Evolutionary conservation across 805 yeast species (phyloP), one percentile per base, ranked within the genome.

Genomic region (Metschnikowia dekortorum): DNA sequence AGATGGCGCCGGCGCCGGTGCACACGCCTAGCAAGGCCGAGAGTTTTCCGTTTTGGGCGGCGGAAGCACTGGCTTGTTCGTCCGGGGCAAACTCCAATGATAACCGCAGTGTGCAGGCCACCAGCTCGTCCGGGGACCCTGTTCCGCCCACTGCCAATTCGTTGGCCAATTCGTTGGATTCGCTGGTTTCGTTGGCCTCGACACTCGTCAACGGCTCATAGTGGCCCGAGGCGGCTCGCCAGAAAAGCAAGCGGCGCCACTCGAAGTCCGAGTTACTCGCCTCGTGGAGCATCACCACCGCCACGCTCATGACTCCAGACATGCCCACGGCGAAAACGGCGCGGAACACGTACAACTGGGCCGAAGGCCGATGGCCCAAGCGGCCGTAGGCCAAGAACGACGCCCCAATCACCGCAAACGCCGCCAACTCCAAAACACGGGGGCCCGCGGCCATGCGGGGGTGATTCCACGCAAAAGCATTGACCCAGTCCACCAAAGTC

Each of bases 1-100:
- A 77, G 1, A 85, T 74, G 1, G 89, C 90, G 44, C 90, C 90
- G 14, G 81, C 60, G 0, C 89, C 89, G 14, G 86, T 74, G 44
- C 77, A 68, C 13, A 82, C 63, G 1, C 91, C 91, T 39, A 85
- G 74, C 22, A 83, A 60, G 0, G 89, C 84, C 0, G 86, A 76
- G 48, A 75, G 69, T 53, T 75, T 78, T 2, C 89, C 89, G 54
- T 61, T 63, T 35, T 49, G 56, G 22, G 22, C 22, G 22, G 22
- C 22, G 22, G 22, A 22, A 22, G 22, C 4, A 22, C 22, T 3
- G 5, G 22, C 5, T 22, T 22, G 22, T 22, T 22, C 22, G 5
- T 22, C 22, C 22, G 22, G 22, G 22, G 22, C 22, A 22, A 22
- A 22, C 22, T 22, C 22, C 22, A 22, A 22, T 22, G 22, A 22